phyloP scores from a whole-genome alignment of 305 asterid genomes.

The Fraxinus albicans region DNA sequence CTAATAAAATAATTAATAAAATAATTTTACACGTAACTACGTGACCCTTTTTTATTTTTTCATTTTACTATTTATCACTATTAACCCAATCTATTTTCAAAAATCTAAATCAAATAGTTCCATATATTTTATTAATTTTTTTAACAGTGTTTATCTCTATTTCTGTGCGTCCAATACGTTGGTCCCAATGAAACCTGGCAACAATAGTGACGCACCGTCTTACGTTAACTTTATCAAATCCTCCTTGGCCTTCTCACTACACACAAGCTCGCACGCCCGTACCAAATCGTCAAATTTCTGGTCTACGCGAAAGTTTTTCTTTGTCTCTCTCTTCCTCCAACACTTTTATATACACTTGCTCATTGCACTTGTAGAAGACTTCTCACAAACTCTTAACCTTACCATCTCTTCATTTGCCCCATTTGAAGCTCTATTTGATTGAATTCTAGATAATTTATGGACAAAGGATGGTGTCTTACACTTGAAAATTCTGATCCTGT shows the following conservation, averaged over 20 bases:
- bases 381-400: slow-evolving; percentile 43
- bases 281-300: slow-evolving; percentile 28
- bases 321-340: slow-evolving; percentile 11
- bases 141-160: neutral
- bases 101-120: too few species aligned
- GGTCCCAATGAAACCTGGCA: slow-evolving; percentile 35
- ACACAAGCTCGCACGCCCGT: slow-evolving; percentile 10
- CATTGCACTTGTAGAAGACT: slow-evolving; percentile 46
- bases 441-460: slow-evolving; percentile 47
- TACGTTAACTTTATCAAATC: slow-evolving; percentile 39
- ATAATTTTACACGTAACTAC: neutral
- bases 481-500: slow-evolving; percentile 56
- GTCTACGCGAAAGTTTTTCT: slow-evolving; percentile 27
- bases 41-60: neutral
- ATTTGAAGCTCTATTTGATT: neutral
- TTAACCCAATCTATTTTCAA: too few species aligned
- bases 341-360: slow-evolving; percentile 44
- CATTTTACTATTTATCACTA: too few species aligned
- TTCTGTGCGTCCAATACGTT: neutral
- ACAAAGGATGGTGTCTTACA: slow-evolving; percentile 79
- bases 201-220: slow-evolving; percentile 58
- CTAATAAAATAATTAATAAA: too few species aligned
- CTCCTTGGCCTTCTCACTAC: slow-evolving; percentile 18
- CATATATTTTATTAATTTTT: too few species aligned
- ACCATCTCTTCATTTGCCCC: neutral